These are phyloP conservation scores for Rhizophora apiculata DNA, from an alignment of 345 rosid species.

Conservation along the genomic window DNA sequence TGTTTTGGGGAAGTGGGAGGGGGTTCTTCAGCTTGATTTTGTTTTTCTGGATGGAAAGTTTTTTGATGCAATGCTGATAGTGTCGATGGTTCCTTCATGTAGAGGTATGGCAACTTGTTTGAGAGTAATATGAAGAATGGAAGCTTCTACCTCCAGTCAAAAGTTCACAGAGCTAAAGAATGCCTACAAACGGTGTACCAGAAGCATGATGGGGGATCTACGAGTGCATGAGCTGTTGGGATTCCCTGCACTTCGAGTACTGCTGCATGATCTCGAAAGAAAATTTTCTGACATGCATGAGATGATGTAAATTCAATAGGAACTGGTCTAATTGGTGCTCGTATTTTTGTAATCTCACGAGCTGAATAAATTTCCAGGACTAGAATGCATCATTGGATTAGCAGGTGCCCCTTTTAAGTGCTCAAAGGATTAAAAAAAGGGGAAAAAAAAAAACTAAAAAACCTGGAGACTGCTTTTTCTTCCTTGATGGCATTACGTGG, in stretches of 20 bases:
- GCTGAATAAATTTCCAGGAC: neutral
- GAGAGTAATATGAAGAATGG: conserved; percentile 74
- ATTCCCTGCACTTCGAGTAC: neutral
- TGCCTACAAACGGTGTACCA: conserved; percentile 54
- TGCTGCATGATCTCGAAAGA: neutral
- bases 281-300: neutral
- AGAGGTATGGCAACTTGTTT: conserved; percentile 71
- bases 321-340: neutral
- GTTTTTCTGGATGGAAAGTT: neutral
- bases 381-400: neutral
- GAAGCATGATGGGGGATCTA: conserved; percentile 27
- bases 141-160: conserved; percentile 89
- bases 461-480: no score
- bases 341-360: neutral
- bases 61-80: neutral
- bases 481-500: neutral
- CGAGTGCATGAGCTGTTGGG: neutral
- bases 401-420: neutral
- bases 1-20: no score
- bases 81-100: conserved; percentile 16
- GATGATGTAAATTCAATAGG: neutral
- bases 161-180: conserved; percentile 88
- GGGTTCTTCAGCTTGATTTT: neutral
- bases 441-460: no score
- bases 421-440: no score